Evolutionary conservation across 1,139 yeast genomes (phyloP), one percentile per base, ranked within the genome.

Genomic region (Scheffersomyces stambukii): DNA sequence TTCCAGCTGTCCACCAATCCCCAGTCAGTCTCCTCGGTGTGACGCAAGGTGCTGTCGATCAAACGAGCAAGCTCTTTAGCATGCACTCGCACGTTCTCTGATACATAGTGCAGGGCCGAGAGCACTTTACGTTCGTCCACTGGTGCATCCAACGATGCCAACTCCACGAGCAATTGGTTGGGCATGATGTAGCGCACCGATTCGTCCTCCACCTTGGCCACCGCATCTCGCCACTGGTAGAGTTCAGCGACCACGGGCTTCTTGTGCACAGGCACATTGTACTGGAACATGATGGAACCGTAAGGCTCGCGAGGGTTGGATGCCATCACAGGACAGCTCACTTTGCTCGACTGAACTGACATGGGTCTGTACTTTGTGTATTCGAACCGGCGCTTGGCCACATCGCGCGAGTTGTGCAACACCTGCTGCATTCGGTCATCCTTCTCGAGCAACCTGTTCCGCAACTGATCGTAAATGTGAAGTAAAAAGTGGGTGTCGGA

Each of bases 401-500:
- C 95, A 35, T 75, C 73, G 32, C 97, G 68, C 1, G 96, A 86
- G 27, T 80, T 84, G 35, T 65, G 69, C 22, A 91, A 59, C 1
- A 86, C 96, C n/a, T 64, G 62, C 27, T 47, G 45, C 12, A 58
- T 31, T 30, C 45, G 51, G n/a, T n/a, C n/a, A 8, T 46, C 52
- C 6, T 39, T 32, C 8, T 69, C 74, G 5, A 83, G 48, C 22
- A 91, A 61, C 46, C 70, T 68, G 42, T 81, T 81, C 37, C 77
- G 77, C 52, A 91, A 58, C 41, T 75, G 76, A 46, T 88, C 95
- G 54, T 67, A 93, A 13, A 91, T 82, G 50, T 82, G 76, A 23
- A 91, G 65, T 33, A 91, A 58, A 46, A 88, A 91, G 52, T 91
- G 99, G 0, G 98, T 91, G 57, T 91, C 99, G 0, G 96, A 84